Percentiles rank a stretch among this genome's conserved stretches.
Evolutionary conservation across 2,329 filamentous ascomycete species (phyloP).

Genomic region (Claviceps lovelessii): DNA sequence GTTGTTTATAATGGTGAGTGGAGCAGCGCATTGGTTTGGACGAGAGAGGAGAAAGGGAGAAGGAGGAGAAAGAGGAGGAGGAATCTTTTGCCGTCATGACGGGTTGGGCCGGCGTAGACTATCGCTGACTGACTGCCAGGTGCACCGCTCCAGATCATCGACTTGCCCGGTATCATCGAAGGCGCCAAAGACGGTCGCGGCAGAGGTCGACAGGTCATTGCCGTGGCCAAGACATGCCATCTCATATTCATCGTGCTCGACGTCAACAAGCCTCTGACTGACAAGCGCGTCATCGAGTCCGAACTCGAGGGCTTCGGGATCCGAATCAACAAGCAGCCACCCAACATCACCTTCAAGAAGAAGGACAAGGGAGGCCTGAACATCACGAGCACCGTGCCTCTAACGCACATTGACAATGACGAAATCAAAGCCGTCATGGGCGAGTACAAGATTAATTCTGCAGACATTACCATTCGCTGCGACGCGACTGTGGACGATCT

Average conservation of each 20-base stretch:
- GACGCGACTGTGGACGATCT: constrained; percentile 95
- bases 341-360: constrained; percentile 98
- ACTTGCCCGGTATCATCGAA: constrained; percentile 96
- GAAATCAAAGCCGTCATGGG: constrained; percentile 97
- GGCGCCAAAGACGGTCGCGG: constrained; percentile 97
- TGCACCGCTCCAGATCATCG: constrained; percentile 94
- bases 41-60: background rate
- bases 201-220: constrained; percentile 94
- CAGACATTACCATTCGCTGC: constrained; percentile 93
- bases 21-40: background rate
- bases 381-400: constrained; percentile 84
- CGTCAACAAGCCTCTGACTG: constrained; percentile 94
- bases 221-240: constrained; percentile 96
- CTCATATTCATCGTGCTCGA: constrained; percentile 97
- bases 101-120: too few species aligned
- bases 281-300: constrained; percentile 88
- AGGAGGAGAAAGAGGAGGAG: too few species aligned
- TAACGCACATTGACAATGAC: constrained; percentile 85
- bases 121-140: constrained; percentile 24
- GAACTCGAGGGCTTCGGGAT: constrained; percentile 97
- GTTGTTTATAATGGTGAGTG: constrained; percentile 71
- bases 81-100: too few species aligned
- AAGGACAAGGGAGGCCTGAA: constrained; percentile 97
- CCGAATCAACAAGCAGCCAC: constrained; percentile 89
- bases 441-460: constrained; percentile 92